Evolutionary conservation across 192 early-diverging fungal genomes (phyloP).

Genomic region (Backusella circina): DNA sequence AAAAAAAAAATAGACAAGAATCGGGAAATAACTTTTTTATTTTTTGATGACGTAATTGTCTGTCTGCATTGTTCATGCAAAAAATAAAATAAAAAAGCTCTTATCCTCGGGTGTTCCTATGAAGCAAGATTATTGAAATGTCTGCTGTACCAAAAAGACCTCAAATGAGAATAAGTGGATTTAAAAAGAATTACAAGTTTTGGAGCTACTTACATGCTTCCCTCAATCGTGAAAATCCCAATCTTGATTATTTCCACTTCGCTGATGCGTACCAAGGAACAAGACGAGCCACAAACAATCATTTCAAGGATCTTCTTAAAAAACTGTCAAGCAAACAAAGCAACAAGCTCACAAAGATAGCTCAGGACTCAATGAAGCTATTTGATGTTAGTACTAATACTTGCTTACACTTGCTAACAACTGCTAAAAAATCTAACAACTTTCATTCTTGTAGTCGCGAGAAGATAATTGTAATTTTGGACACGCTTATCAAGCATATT

Average conservation of each 20-base stretch:
- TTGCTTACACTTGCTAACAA: neutral
- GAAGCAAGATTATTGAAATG: too few relatives aligned
- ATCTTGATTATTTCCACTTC: neutral
- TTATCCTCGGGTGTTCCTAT: too few relatives aligned
- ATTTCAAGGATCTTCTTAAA: neutral
- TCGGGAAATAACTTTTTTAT: too few relatives aligned
- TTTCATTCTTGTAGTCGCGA: neutral
- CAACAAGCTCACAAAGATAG: neutral
- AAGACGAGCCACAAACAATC: neutral
- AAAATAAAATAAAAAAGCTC: too few relatives aligned
- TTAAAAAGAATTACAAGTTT: neutral
- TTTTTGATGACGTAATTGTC: too few relatives aligned
- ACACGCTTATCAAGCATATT: neutral
- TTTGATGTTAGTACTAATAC: neutral
- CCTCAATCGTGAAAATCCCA: neutral
- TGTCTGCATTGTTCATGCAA: too few relatives aligned
- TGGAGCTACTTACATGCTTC: neutral
- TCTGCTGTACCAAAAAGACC: neutral
- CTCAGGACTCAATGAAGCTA: neutral
- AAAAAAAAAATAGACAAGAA: too few relatives aligned
- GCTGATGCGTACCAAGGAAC: neutral
- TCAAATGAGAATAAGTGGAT: neutral
- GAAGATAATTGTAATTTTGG: neutral
- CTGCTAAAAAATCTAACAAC: neutral
- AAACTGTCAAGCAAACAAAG: neutral